These are phyloP conservation scores for Calonectria pseudoturangicola DNA, from an alignment of 2,329 filamentous ascomycete species.

Conservation along the genomic window DNA sequence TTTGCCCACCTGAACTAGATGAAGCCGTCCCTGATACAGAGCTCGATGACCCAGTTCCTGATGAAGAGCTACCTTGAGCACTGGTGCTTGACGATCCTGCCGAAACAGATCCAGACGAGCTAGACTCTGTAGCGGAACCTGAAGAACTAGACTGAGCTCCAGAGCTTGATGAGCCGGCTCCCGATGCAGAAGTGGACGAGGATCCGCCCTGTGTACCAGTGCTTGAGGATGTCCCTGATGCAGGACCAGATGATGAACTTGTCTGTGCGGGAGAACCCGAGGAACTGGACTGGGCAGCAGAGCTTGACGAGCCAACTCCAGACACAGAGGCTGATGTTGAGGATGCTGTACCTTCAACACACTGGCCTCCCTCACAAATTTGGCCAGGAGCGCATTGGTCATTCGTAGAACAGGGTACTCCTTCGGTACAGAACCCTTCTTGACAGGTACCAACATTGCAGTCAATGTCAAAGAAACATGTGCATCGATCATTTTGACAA, in stretches of 20 bases:
- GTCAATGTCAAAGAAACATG: slow-evolving; percentile 9
- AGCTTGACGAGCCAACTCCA: neutral
- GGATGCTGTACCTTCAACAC: neutral
- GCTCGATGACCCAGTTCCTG: neutral
- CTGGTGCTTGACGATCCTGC: neutral
- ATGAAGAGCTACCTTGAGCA: neutral
- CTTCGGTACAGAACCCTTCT: slow-evolving; percentile 2
- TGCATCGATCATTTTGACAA: neutral
- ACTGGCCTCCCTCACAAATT: neutral
- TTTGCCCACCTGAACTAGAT: neutral
- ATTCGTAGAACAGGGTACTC: neutral
- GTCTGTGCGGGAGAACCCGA: neutral
- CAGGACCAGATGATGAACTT: neutral
- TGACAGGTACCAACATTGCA: neutral
- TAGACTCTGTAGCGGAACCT: neutral
- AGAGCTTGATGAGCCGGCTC: neutral
- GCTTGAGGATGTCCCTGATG: neutral
- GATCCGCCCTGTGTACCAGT: neutral
- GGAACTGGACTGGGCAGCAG: neutral
- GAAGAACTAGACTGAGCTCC: neutral
- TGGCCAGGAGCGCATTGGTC: neutral
- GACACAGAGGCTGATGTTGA: neutral
- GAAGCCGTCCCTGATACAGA: neutral
- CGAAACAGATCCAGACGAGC: neutral
- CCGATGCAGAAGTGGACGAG: neutral